Percentiles rank a stretch among this genome's conserved stretches.
Evolutionary conservation across 2,329 filamentous ascomycete genomes (phyloP).

Genomic region (Alternaria incomplexa): DNA sequence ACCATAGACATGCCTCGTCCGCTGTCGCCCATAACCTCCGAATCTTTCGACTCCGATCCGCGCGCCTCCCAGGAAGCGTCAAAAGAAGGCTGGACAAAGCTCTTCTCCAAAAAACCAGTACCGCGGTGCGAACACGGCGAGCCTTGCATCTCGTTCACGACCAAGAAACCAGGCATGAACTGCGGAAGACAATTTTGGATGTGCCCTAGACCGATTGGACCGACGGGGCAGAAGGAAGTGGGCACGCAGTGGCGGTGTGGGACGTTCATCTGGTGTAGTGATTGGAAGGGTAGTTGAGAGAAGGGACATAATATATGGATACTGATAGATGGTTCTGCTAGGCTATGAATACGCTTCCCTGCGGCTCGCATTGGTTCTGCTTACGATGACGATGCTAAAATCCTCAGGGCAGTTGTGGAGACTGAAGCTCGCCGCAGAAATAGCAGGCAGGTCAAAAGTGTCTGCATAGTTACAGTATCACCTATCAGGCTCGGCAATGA

Average conservation of each 20-base stretch:
- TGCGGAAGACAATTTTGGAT: slow-evolving; percentile 72
- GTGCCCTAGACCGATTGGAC: slow-evolving; percentile 76
- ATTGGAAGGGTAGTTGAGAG: slow-evolving; percentile 57
- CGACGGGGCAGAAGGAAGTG: slow-evolving; percentile 82
- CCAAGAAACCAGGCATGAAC: slow-evolving; percentile 89
- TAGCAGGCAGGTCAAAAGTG: background rate
- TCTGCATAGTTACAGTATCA: background rate
- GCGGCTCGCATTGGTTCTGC: background rate
- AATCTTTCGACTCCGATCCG: slow-evolving; percentile 28
- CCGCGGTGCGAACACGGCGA: slow-evolving; percentile 90
- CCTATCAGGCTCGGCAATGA: background rate
- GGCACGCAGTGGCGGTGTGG: slow-evolving; percentile 86
- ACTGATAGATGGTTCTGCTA: background rate
- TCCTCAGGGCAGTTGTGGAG: background rate
- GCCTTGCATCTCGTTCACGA: slow-evolving; percentile 80
- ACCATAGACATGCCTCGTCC: slow-evolving; percentile 3
- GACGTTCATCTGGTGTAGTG: slow-evolving; percentile 77
- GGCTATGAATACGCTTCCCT: background rate
- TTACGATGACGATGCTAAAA: background rate
- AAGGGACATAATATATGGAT: background rate
- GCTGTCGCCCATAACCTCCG: background rate
- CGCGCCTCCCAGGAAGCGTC: slow-evolving; percentile 61
- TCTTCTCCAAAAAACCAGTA: slow-evolving; percentile 75
- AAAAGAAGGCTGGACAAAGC: slow-evolving; percentile 84
- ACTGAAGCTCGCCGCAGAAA: background rate